Conservation (phyloP, 345 rosid genomes). For the Turritis glabra region DNA sequence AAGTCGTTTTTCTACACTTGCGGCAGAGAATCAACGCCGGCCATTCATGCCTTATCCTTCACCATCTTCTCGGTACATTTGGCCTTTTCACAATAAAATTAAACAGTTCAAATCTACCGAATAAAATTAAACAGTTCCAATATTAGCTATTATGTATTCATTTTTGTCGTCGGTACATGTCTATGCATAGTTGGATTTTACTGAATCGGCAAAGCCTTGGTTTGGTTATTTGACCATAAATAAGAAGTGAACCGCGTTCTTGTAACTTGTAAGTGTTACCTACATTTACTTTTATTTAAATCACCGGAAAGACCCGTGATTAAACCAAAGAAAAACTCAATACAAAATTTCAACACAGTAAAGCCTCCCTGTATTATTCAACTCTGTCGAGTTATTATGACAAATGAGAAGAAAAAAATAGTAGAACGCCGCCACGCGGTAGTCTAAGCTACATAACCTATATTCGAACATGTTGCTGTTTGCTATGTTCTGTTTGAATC, state of each 20-base stretch:
- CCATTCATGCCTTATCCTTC: slow-evolving; percentile 17
- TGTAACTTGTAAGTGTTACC: slow-evolving; percentile 16
- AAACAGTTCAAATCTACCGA: neutral
- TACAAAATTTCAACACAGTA: neutral
- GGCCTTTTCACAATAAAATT: neutral
- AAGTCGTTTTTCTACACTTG: slow-evolving; percentile 15
- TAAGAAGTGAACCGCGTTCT: too few species aligned
- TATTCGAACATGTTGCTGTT: neutral
- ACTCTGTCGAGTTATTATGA: slow-evolving; percentile 10
- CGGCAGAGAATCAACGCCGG: slow-evolving; percentile 34
- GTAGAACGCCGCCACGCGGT: neutral
- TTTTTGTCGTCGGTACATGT: neutral
- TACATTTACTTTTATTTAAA: slow-evolving; percentile 6
- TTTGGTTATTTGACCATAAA: too few species aligned
- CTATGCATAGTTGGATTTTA: neutral
- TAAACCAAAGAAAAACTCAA: neutral
- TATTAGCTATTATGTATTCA: neutral
- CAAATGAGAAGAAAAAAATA: neutral
- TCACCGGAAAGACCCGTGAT: slow-evolving; percentile 28
- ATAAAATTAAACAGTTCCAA: neutral
- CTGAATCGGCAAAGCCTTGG: neutral
- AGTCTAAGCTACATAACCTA: neutral
- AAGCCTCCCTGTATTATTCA: neutral
- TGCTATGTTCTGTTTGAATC: too few species aligned
- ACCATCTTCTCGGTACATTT: slow-evolving; percentile 9